Evolutionary conservation across 2,329 filamentous ascomycete species (phyloP).

Genomic region (Sarocladiaceae sp.): DNA sequence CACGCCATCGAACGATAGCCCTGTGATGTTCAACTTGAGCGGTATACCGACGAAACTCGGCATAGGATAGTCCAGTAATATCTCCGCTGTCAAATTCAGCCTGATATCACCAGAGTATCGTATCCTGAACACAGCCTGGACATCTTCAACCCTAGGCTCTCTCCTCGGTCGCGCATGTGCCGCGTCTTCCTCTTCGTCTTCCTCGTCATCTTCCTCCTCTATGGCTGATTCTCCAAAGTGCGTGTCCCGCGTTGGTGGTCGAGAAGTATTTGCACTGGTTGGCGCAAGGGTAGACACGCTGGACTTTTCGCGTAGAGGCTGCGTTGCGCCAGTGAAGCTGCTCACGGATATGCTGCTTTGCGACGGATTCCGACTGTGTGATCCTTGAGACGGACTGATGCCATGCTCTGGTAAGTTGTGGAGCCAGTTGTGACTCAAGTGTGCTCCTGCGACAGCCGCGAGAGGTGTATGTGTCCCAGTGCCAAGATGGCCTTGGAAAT

Average conservation of each 20-base stretch:
- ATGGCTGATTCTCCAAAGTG: conserved; percentile 32
- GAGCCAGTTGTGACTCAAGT: conserved; percentile 33
- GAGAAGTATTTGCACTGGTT: conserved; percentile 44
- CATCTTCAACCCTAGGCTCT: conserved; percentile 76
- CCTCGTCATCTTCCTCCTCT: conserved; percentile 31
- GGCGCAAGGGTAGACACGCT: conserved; percentile 60
- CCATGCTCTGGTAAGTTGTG: conserved; percentile 20
- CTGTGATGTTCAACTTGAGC: conserved; percentile 90
- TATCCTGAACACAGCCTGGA: conserved; percentile 90
- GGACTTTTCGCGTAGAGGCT: conserved; percentile 50
- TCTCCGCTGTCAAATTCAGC: conserved; percentile 88
- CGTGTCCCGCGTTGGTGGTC: conserved; percentile 54
- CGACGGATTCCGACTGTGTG: conserved; percentile 38
- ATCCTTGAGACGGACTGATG: conserved; percentile 17
- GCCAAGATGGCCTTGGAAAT: conserved; percentile 75
- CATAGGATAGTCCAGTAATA: conserved; percentile 96
- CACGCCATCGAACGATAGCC: conserved; percentile 90
- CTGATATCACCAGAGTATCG: conserved; percentile 84
- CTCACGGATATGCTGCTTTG: conserved; percentile 43
- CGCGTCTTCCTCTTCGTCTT: conserved; percentile 19
- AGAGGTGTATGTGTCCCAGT: conserved; percentile 76
- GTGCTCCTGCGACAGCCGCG: conserved; percentile 71
- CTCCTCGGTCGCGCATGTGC: conserved; percentile 36
- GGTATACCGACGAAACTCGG: conserved; percentile 96
- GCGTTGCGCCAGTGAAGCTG: conserved; percentile 36